Base-by-base conservation (phyloP, 139 green algal species). In the Eudorina sp. region DNA sequence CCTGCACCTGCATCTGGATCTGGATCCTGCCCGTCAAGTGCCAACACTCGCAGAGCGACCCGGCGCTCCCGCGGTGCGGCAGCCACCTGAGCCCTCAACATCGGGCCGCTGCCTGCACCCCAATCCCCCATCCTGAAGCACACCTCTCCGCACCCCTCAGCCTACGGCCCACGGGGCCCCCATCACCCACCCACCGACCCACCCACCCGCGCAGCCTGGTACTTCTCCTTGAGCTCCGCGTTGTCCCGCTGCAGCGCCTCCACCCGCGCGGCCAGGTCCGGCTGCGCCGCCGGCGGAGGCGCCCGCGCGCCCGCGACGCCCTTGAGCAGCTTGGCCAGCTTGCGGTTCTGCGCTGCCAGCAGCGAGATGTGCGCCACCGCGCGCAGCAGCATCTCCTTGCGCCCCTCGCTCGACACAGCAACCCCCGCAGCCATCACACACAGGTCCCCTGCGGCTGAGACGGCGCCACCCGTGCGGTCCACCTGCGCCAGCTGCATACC, bases 161-260 rank as follows among this genome's bases (percentile, higher is more conserved):
- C n/a, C n/a, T n/a, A n/a, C n/a, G n/a, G n/a, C n/a, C n/a, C n/a
- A n/a, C n/a, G n/a, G n/a, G n/a, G n/a, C n/a, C n/a, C n/a, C 66
- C 43, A 43, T 4, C 66, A 43, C 7, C 16, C 69, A 51, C 40
- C 4, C 38, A 43, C 36, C 16, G 38, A 53, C 70, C 13, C 4
- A 79, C 73, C 0, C 53, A 85, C 78, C 78, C 43, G 40, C 11
- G 58, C 55, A 4, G 58, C 60, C 7, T 46, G 31, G 60, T 86
- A 86, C 60, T 76, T 76, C 36, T 66, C 29, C 18, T 9, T 9
- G 29, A 86, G 79, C 40, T 46, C 43, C 58, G 1, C 18, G 31
- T 86, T 76, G 29, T 86, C 79, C 60, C 62, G 29, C 60, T 41
- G 78, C 40, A 73, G 38, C 40, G 21, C 8, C 55, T 85, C 78